Conservation (phyloP, 2,329 filamentous ascomycete genomes). For the Whalleya microplaca region DNA sequence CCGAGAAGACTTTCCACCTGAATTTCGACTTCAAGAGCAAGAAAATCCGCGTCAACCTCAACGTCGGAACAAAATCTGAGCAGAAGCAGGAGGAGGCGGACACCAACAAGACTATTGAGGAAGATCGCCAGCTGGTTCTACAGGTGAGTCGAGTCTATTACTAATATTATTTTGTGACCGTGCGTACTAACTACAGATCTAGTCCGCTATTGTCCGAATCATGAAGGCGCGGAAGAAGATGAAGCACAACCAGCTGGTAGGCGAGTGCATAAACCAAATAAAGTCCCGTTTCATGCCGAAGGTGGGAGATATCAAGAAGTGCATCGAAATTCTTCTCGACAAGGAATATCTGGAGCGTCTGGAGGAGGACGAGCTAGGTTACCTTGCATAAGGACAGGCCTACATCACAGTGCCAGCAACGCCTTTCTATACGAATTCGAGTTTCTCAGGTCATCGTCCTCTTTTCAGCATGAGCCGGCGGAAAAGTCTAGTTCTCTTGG, state of each 20-base stretch:
- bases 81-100: slow-evolving; percentile 95
- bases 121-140: slow-evolving; percentile 93
- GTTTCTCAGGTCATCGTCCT: slow-evolving; percentile 11
- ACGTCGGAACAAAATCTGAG: slow-evolving; percentile 92
- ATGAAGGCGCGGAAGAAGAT: slow-evolving; percentile 99
- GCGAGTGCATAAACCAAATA: slow-evolving; percentile 95
- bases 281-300: slow-evolving; percentile 91
- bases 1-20: slow-evolving; percentile 78
- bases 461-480: slow-evolving; percentile 14
- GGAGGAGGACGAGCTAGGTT: slow-evolving; percentile 92
- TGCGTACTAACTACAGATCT: slow-evolving; percentile 14
- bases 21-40: slow-evolving; percentile 98
- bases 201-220: slow-evolving; percentile 98
- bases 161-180: not conserved
- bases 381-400: slow-evolving; percentile 70
- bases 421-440: not conserved
- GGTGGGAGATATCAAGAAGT: slow-evolving; percentile 97
- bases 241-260: slow-evolving; percentile 94
- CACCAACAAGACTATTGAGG: slow-evolving; percentile 99
- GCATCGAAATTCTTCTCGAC: slow-evolving; percentile 96
- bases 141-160: slow-evolving; percentile 73
- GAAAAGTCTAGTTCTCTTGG: slow-evolving; percentile 2
- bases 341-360: slow-evolving; percentile 98
- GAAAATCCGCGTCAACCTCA: slow-evolving; percentile 96
- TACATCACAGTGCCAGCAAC: not conserved